Base-by-base conservation (phyloP, 2,329 filamentous ascomycete genomes). In the Capronia coronata region DNA sequence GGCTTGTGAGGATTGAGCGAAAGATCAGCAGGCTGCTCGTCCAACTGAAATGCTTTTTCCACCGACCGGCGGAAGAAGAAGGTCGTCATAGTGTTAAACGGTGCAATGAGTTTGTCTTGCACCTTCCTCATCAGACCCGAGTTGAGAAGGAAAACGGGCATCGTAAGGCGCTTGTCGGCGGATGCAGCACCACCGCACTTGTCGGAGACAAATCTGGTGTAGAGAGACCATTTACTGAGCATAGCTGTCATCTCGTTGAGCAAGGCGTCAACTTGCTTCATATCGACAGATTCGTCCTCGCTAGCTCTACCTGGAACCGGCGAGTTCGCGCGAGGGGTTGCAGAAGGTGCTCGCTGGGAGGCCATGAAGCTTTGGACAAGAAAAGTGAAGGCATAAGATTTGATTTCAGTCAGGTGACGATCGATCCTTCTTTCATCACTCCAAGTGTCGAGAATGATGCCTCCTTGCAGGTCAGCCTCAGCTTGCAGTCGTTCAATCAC, bases 51-150 rank as follows among this genome's bases (percentile, higher is more conserved):
- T 0, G 93, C 89, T 67, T 96, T 97, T 64, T 98, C 93, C 1
- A 98, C 90, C 0, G 90, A 95, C 42, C 93, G 80, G 5, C 94
- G 84, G 72, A 96, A 91, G 78, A 96, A 97, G 71, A 98, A 98
- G 1, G 85, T 93, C 2, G 88, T 89, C 84, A 98, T 90, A 51
- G 79, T 72, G 63, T 94, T 94, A 72, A 96, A 97, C 0, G 93
- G 88, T 1, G 78, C 77, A 9, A 83, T 76, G 1, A 98, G 77
- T 51, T 83, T 84, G 44, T 80, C 78, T 0, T 79, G 76, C 2
- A 96, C 78, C 65, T 97, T 97, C 55, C 79, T 82, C 60, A 80
- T 77, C 16, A 98, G 76, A 47, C 87, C 86, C 43, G 90, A 96
- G 61, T 87, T 85, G 27, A 76, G 68, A 25, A 98, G 70, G 40